Evolutionary conservation across 2,329 filamentous ascomycete species (phyloP).

Genomic region (Aspergillus sp.): DNA sequence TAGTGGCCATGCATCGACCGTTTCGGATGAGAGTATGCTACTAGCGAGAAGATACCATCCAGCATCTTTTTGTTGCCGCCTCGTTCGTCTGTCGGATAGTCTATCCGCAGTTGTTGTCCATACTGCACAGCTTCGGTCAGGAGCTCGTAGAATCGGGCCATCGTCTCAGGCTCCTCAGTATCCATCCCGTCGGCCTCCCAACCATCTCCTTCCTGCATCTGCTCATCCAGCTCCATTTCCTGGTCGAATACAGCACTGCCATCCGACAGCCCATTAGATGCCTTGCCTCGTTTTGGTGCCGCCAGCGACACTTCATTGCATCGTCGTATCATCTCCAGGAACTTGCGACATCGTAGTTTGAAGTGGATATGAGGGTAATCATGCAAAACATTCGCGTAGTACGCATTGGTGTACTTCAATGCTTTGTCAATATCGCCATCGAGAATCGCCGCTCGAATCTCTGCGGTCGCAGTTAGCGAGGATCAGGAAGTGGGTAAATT

Average conservation of each 20-base stretch:
- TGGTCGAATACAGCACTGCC: slow-evolving; percentile 44
- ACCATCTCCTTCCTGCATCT: slow-evolving; percentile 30
- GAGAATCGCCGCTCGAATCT: slow-evolving; percentile 79
- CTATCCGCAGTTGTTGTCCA: slow-evolving; percentile 69
- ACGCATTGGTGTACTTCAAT: slow-evolving; percentile 71
- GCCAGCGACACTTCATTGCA: slow-evolving; percentile 58
- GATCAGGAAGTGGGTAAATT: background rate
- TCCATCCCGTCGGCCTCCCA: slow-evolving; percentile 50
- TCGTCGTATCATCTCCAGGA: slow-evolving; percentile 86
- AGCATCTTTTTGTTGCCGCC: slow-evolving; percentile 69
- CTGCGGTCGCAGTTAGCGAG: slow-evolving; percentile 40
- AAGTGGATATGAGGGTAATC: slow-evolving; percentile 84
- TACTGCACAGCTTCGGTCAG: slow-evolving; percentile 70
- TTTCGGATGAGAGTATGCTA: slow-evolving; percentile 80
- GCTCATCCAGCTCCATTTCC: slow-evolving; percentile 57
- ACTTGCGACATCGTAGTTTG: slow-evolving; percentile 80
- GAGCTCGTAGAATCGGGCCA: slow-evolving; percentile 46
- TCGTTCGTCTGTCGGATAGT: slow-evolving; percentile 69
- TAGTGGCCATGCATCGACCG: slow-evolving; percentile 73
- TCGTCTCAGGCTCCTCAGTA: slow-evolving; percentile 43
- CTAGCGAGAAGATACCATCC: slow-evolving; percentile 78
- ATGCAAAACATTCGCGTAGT: slow-evolving; percentile 75
- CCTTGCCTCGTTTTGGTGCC: slow-evolving; percentile 31
- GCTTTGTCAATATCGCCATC: slow-evolving; percentile 90
- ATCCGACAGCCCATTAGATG: slow-evolving; percentile 39